phyloP scores from a whole-genome alignment of 163 green algal species.

The Chlamydomonas reinhardtii region DNA sequence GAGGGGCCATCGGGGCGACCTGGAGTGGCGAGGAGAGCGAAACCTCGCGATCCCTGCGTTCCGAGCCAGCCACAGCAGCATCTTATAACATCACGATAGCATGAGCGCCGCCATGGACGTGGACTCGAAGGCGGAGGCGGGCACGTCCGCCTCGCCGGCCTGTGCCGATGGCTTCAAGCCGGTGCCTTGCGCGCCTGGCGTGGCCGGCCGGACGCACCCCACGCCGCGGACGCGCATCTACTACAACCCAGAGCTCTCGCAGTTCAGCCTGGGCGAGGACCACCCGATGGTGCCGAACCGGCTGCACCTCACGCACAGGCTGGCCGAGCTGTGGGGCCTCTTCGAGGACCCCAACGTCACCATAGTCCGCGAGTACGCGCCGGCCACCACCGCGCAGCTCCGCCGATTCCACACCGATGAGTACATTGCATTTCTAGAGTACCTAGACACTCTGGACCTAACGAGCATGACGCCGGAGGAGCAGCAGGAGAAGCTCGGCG shows the following conservation, averaged over 20 bases:
- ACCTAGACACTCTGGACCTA: slow-evolving; percentile 36
- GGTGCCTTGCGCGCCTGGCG: no score
- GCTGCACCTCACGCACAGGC: slow-evolving; percentile 80
- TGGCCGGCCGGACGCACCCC: no score
- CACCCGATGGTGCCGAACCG: slow-evolving; percentile 89
- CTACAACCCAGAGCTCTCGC: slow-evolving; percentile 71
- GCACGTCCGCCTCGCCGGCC: no score
- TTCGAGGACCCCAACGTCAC: slow-evolving; percentile 55
- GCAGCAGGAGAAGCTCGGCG: slow-evolving; percentile 33
- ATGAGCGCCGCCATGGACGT: no score
- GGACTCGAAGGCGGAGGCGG: no score
- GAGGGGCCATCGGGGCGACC: no score
- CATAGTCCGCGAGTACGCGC: slow-evolving; percentile 8
- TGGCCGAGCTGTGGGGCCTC: slow-evolving; percentile 81
- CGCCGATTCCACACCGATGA: slow-evolving; percentile 40
- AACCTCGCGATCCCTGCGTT: no score
- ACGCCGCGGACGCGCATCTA: slow-evolving; percentile 46
- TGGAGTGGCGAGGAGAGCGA: no score
- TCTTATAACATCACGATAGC: no score
- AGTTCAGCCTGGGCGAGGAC: slow-evolving; percentile 76
- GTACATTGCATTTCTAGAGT: slow-evolving; percentile 41
- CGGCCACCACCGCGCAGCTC: slow-evolving; percentile 20
- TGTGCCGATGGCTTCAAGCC: no score
- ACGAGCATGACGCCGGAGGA: slow-evolving; percentile 18
- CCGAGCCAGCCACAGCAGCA: no score